phyloP scores from a whole-genome alignment of 208 protist species.

The Kentomonas sorsogonicus region DNA sequence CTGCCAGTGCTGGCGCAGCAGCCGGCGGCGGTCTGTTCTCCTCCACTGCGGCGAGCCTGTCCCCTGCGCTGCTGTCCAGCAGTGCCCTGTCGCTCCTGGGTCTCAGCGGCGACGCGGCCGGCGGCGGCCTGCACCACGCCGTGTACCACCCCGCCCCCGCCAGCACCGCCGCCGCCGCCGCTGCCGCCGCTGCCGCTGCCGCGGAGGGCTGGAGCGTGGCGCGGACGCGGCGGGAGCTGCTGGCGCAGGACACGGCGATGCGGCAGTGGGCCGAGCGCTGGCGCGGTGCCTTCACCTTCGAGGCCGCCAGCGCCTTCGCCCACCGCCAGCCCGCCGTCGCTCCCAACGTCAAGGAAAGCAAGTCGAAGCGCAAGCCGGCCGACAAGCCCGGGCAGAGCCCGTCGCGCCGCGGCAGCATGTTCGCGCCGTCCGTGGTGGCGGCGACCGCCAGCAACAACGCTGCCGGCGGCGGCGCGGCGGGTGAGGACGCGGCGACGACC shows the following conservation, averaged over 20 bases:
- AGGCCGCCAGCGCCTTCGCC: slow-evolving; percentile 1
- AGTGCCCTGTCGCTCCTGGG: too few species aligned
- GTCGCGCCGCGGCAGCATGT: slow-evolving; percentile 10
- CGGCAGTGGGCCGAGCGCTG: slow-evolving; percentile 26
- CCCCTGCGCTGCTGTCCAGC: too few species aligned
- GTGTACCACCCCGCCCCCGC: not conserved
- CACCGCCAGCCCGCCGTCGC: not conserved
- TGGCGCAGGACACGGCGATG: slow-evolving; percentile 41
- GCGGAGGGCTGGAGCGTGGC: slow-evolving; percentile 12
- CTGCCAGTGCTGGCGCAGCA: too few species aligned
- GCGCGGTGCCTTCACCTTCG: slow-evolving; percentile 20
- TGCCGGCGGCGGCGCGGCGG: not conserved
- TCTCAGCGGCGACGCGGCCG: too few species aligned
- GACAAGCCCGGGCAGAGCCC: not conserved
- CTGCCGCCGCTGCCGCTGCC: not conserved
- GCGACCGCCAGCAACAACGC: not conserved
- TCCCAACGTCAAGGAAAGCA: slow-evolving; percentile 9
- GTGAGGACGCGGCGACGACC: not conserved
- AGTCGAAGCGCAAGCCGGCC: not conserved
- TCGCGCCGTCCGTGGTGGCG: not conserved
- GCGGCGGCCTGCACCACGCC: not conserved
- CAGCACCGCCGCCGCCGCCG: not conserved
- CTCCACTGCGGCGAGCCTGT: too few species aligned
- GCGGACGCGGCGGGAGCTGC: slow-evolving; percentile 33
- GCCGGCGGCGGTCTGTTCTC: too few species aligned